Evolutionary conservation across 202 grass and related monocot genomes (phyloP).

Genomic region (Setaria viridis): DNA sequence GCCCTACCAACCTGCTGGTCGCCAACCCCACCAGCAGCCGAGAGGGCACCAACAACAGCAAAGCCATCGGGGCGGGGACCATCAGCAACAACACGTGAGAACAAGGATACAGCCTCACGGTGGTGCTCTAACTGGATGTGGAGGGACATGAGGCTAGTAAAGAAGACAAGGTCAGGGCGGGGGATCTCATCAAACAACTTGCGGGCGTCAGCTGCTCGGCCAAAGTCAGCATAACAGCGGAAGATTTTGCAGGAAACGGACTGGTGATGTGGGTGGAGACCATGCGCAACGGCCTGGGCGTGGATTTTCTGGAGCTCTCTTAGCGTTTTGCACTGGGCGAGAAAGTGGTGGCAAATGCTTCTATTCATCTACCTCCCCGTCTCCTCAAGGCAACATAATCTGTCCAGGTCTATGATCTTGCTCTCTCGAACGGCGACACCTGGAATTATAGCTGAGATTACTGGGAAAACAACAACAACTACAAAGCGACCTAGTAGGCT

Average conservation of each 20-base stretch:
- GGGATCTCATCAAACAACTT: conserved; percentile 63
- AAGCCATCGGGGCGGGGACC: conserved; percentile 54
- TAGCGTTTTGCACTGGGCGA: conserved; percentile 51
- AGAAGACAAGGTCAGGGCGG: conserved; percentile 57
- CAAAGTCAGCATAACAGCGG: conserved; percentile 50
- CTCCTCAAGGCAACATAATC: not conserved
- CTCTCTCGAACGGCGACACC: conserved; percentile 15
- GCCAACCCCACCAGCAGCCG: conserved; percentile 9
- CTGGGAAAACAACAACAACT: not conserved
- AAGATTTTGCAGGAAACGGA: conserved; percentile 70
- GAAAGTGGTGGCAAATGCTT: conserved; percentile 45
- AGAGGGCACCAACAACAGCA: conserved; percentile 48
- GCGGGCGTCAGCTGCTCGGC: not conserved
- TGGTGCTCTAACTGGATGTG: conserved; percentile 43
- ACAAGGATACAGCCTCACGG: conserved; percentile 42
- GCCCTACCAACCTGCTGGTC: conserved; percentile 28
- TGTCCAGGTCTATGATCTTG: not conserved
- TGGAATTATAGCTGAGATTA: conserved; percentile 51
- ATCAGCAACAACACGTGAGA: not conserved
- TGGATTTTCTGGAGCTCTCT: conserved; percentile 59
- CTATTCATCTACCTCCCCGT: conserved; percentile 40
- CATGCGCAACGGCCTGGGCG: conserved; percentile 34
- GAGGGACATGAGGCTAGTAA: conserved; percentile 70
- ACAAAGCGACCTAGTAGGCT: not conserved
- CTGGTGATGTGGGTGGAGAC: conserved; percentile 53